Percentiles rank a stretch among this genome's conserved stretches.
These are phyloP conservation scores for Besnoitia besnoiti DNA, from an alignment of 169 alveolate genomes.

Conservation along the genomic window DNA sequence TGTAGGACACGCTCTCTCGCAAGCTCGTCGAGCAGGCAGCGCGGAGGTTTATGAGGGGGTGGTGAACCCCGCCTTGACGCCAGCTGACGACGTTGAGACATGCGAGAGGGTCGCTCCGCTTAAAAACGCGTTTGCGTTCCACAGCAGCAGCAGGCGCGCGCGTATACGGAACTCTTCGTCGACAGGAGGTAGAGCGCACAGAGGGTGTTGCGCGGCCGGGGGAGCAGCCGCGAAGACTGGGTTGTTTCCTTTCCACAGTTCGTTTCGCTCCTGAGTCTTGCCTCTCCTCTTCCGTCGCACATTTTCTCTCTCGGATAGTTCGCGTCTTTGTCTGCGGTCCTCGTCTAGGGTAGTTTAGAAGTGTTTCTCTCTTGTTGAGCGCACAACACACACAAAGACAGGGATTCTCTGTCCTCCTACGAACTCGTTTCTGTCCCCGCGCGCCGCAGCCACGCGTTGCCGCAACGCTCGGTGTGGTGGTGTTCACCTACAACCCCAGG, in stretches of 20 bases:
- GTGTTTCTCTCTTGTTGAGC: background rate
- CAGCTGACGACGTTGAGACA: too few relatives aligned
- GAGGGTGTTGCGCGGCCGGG: conserved; percentile 7
- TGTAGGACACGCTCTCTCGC: too few relatives aligned
- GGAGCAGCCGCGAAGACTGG: background rate
- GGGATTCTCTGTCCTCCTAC: background rate
- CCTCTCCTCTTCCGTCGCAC: background rate
- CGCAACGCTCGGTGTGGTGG: background rate
- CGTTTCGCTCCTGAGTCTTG: background rate
- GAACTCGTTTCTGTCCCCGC: background rate
- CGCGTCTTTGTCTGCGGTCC: conserved; percentile 2
- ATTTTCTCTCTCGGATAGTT: background rate
- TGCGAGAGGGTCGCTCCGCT: too few relatives aligned
- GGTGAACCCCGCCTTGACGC: too few relatives aligned
- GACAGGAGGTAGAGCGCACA: background rate
- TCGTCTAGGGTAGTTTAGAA: background rate
- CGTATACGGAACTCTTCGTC: too few relatives aligned
- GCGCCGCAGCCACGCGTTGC: background rate
- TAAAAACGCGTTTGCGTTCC: background rate
- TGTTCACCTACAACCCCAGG: background rate
- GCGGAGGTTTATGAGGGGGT: too few relatives aligned
- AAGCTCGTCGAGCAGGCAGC: too few relatives aligned
- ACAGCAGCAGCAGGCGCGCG: background rate
- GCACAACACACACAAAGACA: background rate
- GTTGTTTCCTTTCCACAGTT: too few relatives aligned